A percentile compares a stretch with the other conserved stretches of the same genome.
phyloP scores from a whole-genome alignment of 108 stramenopile species.

The Nitzschia putrida region DNA sequence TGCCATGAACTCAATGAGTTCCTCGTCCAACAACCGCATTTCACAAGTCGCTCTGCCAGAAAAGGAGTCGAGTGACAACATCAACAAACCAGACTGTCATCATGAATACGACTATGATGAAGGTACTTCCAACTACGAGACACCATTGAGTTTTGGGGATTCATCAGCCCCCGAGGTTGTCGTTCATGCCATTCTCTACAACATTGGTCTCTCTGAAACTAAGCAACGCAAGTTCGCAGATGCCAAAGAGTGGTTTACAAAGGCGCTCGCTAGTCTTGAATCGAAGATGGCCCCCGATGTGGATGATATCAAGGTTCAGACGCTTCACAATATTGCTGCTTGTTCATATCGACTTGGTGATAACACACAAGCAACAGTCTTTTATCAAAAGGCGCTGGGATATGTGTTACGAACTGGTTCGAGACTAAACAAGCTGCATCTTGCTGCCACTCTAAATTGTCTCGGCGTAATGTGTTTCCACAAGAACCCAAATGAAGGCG shows the following conservation, averaged over 20 bases:
- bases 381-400: slow-evolving; percentile 26
- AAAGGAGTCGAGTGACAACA: background rate
- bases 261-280: slow-evolving; percentile 3
- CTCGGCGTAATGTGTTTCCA: slow-evolving; percentile 47
- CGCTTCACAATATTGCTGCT: slow-evolving; percentile 51
- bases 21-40: background rate
- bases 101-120: slow-evolving; percentile 54
- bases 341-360: slow-evolving; percentile 56
- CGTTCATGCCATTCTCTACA: slow-evolving; percentile 40
- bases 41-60: background rate
- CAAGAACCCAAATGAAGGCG: slow-evolving; percentile 20
- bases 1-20: background rate
- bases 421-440: background rate
- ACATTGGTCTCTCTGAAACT: slow-evolving; percentile 34
- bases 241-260: slow-evolving; percentile 18
- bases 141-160: slow-evolving; percentile 31
- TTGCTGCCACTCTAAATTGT: slow-evolving; percentile 38
- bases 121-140: slow-evolving; percentile 47
- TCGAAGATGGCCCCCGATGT: background rate
- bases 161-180: slow-evolving; percentile 2
- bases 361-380: slow-evolving; percentile 43
- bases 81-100: background rate
- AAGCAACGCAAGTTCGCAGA: slow-evolving; percentile 7
- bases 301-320: background rate
- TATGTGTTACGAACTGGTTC: slow-evolving; percentile 28